Evolutionary conservation across 345 rosid species (phyloP).

Genomic region (Moringa oleifera): DNA sequence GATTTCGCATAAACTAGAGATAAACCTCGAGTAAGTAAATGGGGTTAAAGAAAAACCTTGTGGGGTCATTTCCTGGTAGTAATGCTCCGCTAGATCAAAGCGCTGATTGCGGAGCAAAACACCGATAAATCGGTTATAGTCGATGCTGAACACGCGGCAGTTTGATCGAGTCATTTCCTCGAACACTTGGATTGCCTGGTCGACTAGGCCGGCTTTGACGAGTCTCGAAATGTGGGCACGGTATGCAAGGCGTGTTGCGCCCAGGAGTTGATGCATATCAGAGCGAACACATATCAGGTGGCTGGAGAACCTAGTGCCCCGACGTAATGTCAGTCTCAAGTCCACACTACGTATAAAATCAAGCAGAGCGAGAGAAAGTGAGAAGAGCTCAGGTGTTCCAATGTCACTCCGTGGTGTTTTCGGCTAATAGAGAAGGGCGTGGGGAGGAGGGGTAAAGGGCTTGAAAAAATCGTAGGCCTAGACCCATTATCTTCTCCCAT

Average conservation of each 20-base stretch:
- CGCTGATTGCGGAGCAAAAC: constrained; percentile 54
- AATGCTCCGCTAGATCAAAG: constrained; percentile 63
- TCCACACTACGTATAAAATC: constrained; percentile 8
- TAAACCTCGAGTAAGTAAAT: constrained; percentile 90
- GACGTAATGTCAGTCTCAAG: neutral
- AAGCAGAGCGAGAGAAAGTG: too few species aligned
- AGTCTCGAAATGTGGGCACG: constrained; percentile 57
- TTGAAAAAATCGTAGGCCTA: too few species aligned
- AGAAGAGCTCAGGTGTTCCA: too few species aligned
- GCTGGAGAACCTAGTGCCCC: neutral
- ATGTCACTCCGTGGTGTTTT: too few species aligned
- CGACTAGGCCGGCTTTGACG: constrained; percentile 71
- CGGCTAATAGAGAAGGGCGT: too few species aligned
- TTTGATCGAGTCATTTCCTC: constrained; percentile 81
- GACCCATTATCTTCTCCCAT: too few species aligned
- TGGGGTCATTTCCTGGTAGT: constrained; percentile 53
- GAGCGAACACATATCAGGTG: constrained; percentile 36
- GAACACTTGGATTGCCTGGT: constrained; percentile 77
- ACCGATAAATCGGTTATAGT: constrained; percentile 85
- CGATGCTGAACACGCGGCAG: constrained; percentile 68
- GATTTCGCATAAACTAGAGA: constrained; percentile 69
- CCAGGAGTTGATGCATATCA: constrained; percentile 84
- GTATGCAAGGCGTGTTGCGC: constrained; percentile 79
- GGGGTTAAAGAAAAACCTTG: constrained; percentile 73
- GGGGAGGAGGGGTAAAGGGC: too few species aligned